These are phyloP conservation scores for Exophiala oligosperma DNA, from an alignment of 2,329 filamentous ascomycete species.

Conservation along the genomic window DNA sequence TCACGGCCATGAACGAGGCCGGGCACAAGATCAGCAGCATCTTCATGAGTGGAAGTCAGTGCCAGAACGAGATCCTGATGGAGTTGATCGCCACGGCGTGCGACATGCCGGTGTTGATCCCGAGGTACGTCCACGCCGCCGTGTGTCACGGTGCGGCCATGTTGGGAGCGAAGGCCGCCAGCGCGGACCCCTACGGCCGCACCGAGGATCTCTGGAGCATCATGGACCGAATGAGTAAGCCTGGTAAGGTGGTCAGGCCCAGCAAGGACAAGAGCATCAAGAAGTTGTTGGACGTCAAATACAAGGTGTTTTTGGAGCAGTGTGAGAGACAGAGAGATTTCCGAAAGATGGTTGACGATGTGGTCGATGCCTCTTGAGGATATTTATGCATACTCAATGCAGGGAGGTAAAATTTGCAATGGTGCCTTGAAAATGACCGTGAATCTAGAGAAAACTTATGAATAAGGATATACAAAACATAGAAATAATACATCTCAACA, in stretches of 20 bases:
- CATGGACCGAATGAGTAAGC: conserved; percentile 97
- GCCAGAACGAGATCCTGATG: conserved; percentile 93
- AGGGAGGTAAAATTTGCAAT: neutral
- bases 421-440: too few species aligned
- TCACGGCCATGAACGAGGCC: conserved; percentile 87
- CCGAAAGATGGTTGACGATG: conserved; percentile 72
- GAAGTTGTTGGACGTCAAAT: conserved; percentile 81
- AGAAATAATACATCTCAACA: too few species aligned
- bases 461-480: too few species aligned
- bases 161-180: conserved; percentile 96
- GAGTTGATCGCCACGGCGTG: conserved; percentile 86
- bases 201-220: conserved; percentile 92
- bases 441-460: too few species aligned
- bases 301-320: conserved; percentile 93
- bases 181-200: conserved; percentile 70
- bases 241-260: conserved; percentile 79
- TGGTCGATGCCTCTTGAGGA: conserved; percentile 18
- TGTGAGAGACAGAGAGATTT: conserved; percentile 83
- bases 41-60: conserved; percentile 98
- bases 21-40: conserved; percentile 88
- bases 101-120: conserved; percentile 89
- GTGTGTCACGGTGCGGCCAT: conserved; percentile 98
- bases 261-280: conserved; percentile 71
- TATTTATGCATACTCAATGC: neutral
- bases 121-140: conserved; percentile 88